Conservation (phyloP, 371 early-diverging fungal genomes). For the Mortierella polycephala region DNA sequence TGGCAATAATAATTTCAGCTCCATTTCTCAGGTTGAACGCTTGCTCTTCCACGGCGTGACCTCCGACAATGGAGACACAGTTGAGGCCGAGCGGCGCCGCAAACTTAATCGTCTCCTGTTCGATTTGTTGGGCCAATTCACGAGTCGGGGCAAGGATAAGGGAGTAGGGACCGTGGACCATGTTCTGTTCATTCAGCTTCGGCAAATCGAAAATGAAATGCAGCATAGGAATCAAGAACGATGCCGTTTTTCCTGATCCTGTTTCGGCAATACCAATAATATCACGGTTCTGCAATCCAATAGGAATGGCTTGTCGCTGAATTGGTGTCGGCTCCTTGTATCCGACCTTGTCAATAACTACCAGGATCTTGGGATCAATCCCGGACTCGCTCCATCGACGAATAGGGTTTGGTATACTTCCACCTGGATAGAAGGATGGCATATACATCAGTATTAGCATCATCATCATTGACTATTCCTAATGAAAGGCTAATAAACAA, state of each 20-base stretch:
- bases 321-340: conserved; percentile 98
- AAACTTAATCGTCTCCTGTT: conserved; percentile 89
- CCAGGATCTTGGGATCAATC: conserved; percentile 74
- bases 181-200: conserved; percentile 75
- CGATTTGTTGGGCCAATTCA: conserved; percentile 96
- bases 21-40: conserved; percentile 86
- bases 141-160: conserved; percentile 96
- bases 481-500: not conserved
- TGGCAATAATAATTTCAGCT: conserved; percentile 96
- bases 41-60: conserved; percentile 91
- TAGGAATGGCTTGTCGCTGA: conserved; percentile 97
- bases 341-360: conserved; percentile 81
- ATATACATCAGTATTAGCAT: not conserved
- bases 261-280: conserved; percentile 99
- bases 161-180: conserved; percentile 90
- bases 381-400: conserved; percentile 90
- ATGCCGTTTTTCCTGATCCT: conserved; percentile 98
- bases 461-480: not conserved
- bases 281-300: conserved; percentile 92
- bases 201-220: conserved; percentile 87
- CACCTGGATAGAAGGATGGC: conserved; percentile 56
- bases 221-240: conserved; percentile 97
- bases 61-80: conserved; percentile 94
- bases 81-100: conserved; percentile 81
- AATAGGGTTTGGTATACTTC: conserved; percentile 92